phyloP scores from a whole-genome alignment of 2,329 filamentous ascomycete genomes.

The Fusarium sp. region DNA sequence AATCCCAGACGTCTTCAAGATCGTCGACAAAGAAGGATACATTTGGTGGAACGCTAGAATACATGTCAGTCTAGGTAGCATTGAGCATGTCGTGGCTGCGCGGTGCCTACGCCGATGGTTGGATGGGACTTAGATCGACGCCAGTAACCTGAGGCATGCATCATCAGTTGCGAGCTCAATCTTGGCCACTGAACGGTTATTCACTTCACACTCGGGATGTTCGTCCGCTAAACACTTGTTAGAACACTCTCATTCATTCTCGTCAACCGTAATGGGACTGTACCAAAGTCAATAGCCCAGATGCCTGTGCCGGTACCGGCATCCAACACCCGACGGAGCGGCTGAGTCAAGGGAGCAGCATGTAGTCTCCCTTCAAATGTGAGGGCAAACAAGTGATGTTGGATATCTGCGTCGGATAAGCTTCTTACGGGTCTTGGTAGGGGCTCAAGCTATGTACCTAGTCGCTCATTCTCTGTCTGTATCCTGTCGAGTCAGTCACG shows the following conservation, averaged over 20 bases:
- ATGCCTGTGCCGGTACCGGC: not conserved
- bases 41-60: conserved; percentile 19
- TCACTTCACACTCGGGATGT: conserved; percentile 22
- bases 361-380: conserved; percentile 18
- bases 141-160: conserved; percentile 6
- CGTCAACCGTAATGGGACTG: accelerated
- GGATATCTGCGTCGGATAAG: conserved; percentile 6
- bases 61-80: not conserved
- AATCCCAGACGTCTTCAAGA: conserved; percentile 16
- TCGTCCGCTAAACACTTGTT: conserved; percentile 13
- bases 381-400: conserved; percentile 23
- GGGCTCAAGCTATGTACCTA: conserved; percentile 5
- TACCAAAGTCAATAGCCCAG: conserved; percentile 24
- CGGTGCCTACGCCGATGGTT: conserved; percentile 6
- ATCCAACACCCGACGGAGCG: not conserved
- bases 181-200: not conserved
- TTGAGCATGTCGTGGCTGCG: not conserved
- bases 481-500: not conserved
- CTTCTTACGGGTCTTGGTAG: not conserved
- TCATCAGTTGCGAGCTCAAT: not conserved
- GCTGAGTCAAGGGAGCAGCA: not conserved
- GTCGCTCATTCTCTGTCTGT: conserved; percentile 20
- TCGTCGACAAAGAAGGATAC: conserved; percentile 23
- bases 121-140: conserved; percentile 26
- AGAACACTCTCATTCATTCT: not conserved